Evolutionary conservation across 2,329 filamentous ascomycete genomes (phyloP), one percentile per base, ranked within the genome.

Genomic region (Ascosphaera apis): DNA sequence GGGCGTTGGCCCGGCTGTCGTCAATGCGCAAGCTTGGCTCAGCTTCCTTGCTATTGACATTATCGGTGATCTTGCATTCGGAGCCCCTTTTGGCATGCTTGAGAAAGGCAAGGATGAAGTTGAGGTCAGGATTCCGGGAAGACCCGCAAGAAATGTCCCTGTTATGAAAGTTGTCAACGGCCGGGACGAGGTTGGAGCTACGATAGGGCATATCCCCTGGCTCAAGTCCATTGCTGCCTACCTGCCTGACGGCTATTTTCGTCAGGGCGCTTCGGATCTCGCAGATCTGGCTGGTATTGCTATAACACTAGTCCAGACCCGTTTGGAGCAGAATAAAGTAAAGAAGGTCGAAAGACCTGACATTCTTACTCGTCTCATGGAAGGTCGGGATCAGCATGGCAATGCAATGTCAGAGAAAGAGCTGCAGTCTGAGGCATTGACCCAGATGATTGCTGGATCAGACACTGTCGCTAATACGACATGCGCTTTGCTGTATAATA

Each of bases 91-190:
- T 51, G 78, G 78, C 17, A 91, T 91, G 83, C 63, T 91, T 3
- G 65, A 69, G 36, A 69, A 73, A 40, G 81, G 80, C 13, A 67
- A 67, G 39, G 81, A 91, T 51, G 64, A 81, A 35, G 77, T 80
- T 2, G 78, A 86, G 53, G 71, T 86, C 35, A 66, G 72, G 33
- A 57, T 60, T 40, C 69, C 73, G 0, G 62, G 71, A 40, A 61
- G 65, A 1, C 61, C 68, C 2, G 67, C 76, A 3, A 69, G 69
- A 18, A 81, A 76, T 46, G 77, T 76, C 0, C 69, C 76, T 0
- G 84, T 83, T 7, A 80, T 92, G 41, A 74, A 92, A 55, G 84
- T 91, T 3, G 62, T 92, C 37, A 92, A 92, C 57, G 69, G 83
- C 11, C 67, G 83, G 34, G 84, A 83, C 37, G 83, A 92, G 49